A percentile compares a stretch with the other conserved stretches of the same genome.
Conservation (phyloP, 2,329 filamentous ascomycete species). For the Verticillium alfalfae region DNA sequence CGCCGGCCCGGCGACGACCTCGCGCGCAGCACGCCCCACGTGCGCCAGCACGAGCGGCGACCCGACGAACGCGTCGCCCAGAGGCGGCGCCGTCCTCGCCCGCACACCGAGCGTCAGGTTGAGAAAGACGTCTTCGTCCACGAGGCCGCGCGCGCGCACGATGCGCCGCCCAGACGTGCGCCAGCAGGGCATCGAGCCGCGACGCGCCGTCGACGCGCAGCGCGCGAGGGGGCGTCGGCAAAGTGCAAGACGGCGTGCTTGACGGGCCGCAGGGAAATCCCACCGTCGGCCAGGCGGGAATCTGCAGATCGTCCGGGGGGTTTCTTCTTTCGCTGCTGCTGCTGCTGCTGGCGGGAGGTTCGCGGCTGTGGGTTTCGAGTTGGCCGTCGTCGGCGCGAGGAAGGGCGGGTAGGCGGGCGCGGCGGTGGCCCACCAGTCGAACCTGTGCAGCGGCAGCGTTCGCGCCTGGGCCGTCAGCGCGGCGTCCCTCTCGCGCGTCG, state of each 20-base stretch:
- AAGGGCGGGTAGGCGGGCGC: slow-evolving; percentile 22
- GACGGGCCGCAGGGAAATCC: slow-evolving; percentile 26
- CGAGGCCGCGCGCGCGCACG: slow-evolving; percentile 29
- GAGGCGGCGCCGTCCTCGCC: slow-evolving; percentile 26
- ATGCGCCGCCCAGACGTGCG: slow-evolving; percentile 39
- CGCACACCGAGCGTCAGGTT: slow-evolving; percentile 35
- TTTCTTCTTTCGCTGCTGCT: slow-evolving; percentile 3
- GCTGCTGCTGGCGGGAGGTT: slow-evolving; percentile 3
- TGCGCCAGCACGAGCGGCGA: slow-evolving; percentile 36
- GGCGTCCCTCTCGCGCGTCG: slow-evolving; percentile 11
- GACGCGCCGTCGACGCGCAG: slow-evolving; percentile 25
- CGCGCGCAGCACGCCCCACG: slow-evolving; percentile 14
- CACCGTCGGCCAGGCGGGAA: slow-evolving; percentile 34
- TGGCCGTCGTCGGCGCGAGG: slow-evolving; percentile 16
- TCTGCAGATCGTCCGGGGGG: neutral
- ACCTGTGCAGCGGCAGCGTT: slow-evolving; percentile 36
- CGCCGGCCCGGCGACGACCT: slow-evolving; percentile 9
- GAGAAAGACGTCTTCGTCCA: slow-evolving; percentile 26
- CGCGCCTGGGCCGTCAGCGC: slow-evolving; percentile 21
- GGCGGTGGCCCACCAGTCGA: slow-evolving; percentile 36
- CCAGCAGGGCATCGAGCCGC: slow-evolving; percentile 37
- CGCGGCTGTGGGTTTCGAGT: slow-evolving; percentile 13
- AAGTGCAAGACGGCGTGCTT: slow-evolving; percentile 30
- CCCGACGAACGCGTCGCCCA: slow-evolving; percentile 34
- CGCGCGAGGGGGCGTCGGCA: slow-evolving; percentile 8